A percentile compares a stretch with the other conserved stretches of the same genome.
These are phyloP conservation scores for Bremia lactucae DNA, from an alignment of 352 stramenopile genomes.

Conservation along the genomic window DNA sequence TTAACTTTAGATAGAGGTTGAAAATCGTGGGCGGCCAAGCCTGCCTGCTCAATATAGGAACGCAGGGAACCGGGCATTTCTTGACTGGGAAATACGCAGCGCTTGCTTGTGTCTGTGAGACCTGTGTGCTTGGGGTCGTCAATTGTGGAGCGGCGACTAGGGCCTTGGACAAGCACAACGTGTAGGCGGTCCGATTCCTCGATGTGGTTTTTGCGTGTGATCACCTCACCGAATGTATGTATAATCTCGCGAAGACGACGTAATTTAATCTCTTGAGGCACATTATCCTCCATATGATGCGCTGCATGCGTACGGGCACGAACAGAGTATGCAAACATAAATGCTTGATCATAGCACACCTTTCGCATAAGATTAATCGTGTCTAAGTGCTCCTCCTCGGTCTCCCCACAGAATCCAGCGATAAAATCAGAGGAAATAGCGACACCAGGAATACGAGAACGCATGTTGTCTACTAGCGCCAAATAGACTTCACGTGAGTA, in stretches of 20 bases:
- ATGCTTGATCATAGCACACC: slow-evolving; percentile 94
- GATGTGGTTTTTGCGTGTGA: slow-evolving; percentile 85
- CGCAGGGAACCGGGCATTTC: slow-evolving; percentile 37
- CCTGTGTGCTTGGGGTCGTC: slow-evolving; percentile 71
- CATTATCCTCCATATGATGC: slow-evolving; percentile 92
- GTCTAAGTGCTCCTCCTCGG: slow-evolving; percentile 92
- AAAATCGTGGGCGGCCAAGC: slow-evolving; percentile 30
- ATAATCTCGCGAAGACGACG: slow-evolving; percentile 94
- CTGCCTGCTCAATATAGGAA: slow-evolving; percentile 30
- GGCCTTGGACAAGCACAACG: slow-evolving; percentile 93
- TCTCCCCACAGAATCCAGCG: slow-evolving; percentile 98
- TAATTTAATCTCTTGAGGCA: slow-evolving; percentile 90
- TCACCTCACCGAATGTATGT: slow-evolving; percentile 85
- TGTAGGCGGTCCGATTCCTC: slow-evolving; percentile 89
- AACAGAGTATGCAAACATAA: slow-evolving; percentile 98
- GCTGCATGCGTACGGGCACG: slow-evolving; percentile 92
- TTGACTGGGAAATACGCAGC: slow-evolving; percentile 73
- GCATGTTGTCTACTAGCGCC: slow-evolving; percentile 89
- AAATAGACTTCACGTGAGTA: slow-evolving; percentile 97
- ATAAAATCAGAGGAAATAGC: slow-evolving; percentile 95
- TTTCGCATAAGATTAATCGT: slow-evolving; percentile 83
- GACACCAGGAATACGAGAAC: slow-evolving; percentile 64
- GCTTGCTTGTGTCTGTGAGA: slow-evolving; percentile 84
- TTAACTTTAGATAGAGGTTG: slow-evolving; percentile 27
- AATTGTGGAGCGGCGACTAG: slow-evolving; percentile 71